Conservation (phyloP, 169 alveolate species). For the Besnoitia besnoiti region DNA sequence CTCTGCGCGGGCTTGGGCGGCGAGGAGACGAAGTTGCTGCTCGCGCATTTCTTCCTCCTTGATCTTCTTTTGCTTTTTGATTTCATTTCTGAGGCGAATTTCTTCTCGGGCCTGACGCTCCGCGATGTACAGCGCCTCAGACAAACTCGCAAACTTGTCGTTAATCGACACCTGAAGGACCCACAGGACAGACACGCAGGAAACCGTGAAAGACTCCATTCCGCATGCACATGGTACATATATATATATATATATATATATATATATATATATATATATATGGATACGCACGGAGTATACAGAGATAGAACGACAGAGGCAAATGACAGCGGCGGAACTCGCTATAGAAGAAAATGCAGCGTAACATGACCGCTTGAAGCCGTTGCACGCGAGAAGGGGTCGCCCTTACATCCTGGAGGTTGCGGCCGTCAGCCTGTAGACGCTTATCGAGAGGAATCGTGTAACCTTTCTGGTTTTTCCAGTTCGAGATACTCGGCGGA, state of each 20-base stretch:
- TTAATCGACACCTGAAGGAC: conserved; percentile 81
- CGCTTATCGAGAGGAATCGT: conserved; percentile 98
- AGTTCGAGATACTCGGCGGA: conserved; percentile 97
- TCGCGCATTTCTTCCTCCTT: conserved; percentile 90
- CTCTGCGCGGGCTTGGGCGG: conserved; percentile 88
- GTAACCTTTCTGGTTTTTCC: conserved; percentile 98
- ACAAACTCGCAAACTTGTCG: conserved; percentile 93
- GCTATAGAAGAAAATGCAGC: background rate
- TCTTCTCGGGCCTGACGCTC: conserved; percentile 97
- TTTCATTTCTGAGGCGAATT: conserved; percentile 92
- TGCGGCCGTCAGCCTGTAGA: conserved; percentile 96
- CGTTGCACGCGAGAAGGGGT: background rate
- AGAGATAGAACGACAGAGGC: background rate
- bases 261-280: background rate
- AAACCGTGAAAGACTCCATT: too few relatives aligned
- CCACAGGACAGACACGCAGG: background rate
- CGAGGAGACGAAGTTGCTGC: conserved; percentile 88
- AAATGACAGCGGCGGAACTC: background rate
- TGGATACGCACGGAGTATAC: background rate
- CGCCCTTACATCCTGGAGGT: conserved; percentile 86
- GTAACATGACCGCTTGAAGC: too few relatives aligned
- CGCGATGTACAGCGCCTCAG: conserved; percentile 94
- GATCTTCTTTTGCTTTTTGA: conserved; percentile 79
- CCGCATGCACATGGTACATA: background rate
- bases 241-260: background rate